These are phyloP conservation scores for Microdochium bolleyi DNA, from an alignment of 2,329 filamentous ascomycete species.

Conservation along the genomic window DNA sequence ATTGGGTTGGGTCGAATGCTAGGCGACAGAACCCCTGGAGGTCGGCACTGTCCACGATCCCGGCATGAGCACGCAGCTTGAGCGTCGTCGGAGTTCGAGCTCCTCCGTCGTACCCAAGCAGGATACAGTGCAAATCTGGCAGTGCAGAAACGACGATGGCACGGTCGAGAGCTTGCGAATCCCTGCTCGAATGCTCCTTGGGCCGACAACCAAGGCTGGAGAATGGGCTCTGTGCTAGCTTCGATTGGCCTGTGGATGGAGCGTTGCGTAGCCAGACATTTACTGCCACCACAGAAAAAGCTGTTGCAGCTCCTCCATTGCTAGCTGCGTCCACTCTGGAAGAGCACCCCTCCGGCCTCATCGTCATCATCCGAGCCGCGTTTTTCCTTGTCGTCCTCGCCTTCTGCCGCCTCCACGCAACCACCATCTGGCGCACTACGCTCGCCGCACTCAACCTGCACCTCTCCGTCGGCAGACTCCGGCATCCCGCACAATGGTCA, in stretches of 20 bases:
- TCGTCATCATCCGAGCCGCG: neutral
- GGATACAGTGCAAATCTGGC: too few species aligned
- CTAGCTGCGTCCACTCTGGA: neutral
- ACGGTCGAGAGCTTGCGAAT: neutral
- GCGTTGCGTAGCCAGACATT: too few species aligned
- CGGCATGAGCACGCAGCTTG: too few species aligned
- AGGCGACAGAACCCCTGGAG: too few species aligned
- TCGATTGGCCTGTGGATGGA: neutral
- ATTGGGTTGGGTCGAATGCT: too few species aligned
- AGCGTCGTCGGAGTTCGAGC: too few species aligned
- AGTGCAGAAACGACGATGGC: too few species aligned
- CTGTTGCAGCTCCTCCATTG: neutral
- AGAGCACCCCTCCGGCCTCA: neutral
- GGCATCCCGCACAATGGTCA: slow-evolving; percentile 27
- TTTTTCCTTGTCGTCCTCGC: neutral
- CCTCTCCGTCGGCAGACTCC: neutral
- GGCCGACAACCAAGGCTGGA: neutral
- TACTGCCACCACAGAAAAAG: neutral
- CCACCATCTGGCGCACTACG: neutral
- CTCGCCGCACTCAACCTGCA: neutral
- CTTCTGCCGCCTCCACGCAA: slow-evolving; percentile 4
- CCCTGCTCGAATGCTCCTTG: neutral
- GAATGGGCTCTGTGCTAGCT: neutral
- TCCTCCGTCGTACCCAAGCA: too few species aligned
- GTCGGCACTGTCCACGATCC: too few species aligned